Evolutionary conservation across 768 basidiomycete species (phyloP), one percentile per base, ranked within the genome.

Genomic region (Phylloporus scabripes): DNA sequence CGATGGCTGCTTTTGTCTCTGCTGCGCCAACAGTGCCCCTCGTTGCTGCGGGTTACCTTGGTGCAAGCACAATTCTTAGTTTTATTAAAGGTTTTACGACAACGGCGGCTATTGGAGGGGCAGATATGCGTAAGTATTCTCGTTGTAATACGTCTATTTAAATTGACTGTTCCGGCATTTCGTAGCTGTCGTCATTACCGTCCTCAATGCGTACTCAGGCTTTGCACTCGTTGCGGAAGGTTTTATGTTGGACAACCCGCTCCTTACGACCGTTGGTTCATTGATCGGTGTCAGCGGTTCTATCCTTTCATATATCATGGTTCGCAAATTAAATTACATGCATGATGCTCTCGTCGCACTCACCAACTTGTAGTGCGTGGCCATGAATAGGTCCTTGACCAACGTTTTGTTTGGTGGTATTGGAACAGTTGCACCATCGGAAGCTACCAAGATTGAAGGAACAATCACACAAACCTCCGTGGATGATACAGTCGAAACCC

Each of bases 361-460:
- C 31, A 53, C 26, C 12, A 37, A 17, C 21, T 36, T 45, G 36
- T 44, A 92, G 91, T 93, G 91, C 60, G 83, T 91, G 49, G 90
- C 91, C 14, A 93, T 93, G 91, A 93, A 93, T 69, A 78, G 91
- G 34, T 91, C 87, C 10, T 69, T 88, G 48, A 77, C 81, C 15
- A 93, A 92, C 55, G 91, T 92, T 15, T 74, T 93, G 8, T 93
- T 93, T 62, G 91, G 91, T 34, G 91, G 91, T n/a, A 86, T 91
- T 26, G 74, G 75, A 7, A 72, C 83, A 4, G 67, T 79, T 9
- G 72, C 72, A 10, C 72, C 80, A 7, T 67, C 69, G 5, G 81
- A 84, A 51, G 70, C 74, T 4, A 79, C 83, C 42, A 85, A 88
- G 66, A 89, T 92, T n/a, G 88, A 91, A 58, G 91, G 91, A 14